Conservation (phyloP, 1,284 basidiomycete genomes). For the Ganoderma multipileum region DNA sequence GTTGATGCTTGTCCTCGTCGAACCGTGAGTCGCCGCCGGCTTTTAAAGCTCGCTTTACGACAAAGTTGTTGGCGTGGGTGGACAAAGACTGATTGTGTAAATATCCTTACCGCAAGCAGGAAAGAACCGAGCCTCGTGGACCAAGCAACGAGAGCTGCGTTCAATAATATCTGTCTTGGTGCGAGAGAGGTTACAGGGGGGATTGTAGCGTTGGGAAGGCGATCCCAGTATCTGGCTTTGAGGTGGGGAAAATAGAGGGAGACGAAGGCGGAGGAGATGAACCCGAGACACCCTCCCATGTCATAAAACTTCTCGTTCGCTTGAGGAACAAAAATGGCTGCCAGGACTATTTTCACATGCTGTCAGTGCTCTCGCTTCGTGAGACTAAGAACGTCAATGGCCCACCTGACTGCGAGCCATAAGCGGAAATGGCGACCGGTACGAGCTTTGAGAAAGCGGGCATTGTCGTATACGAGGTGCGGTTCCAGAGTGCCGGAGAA, state of each 20-base stretch:
- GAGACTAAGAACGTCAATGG: not conserved
- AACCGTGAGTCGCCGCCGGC: slow-evolving; percentile 71
- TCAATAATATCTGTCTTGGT: slow-evolving; percentile 66
- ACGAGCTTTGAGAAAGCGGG: slow-evolving; percentile 47
- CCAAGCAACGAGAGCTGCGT: slow-evolving; percentile 65
- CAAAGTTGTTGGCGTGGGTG: not conserved
- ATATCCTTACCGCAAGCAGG: slow-evolving; percentile 55
- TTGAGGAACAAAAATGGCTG: slow-evolving; percentile 61
- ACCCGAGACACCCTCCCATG: slow-evolving; percentile 69
- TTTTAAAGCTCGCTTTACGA: slow-evolving; percentile 50
- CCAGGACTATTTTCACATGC: slow-evolving; percentile 46
- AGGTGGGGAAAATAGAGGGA: slow-evolving; percentile 69
- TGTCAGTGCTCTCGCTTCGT: not conserved
- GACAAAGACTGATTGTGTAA: not conserved
- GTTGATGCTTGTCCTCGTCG: slow-evolving; percentile 70
- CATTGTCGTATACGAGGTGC: slow-evolving; percentile 34
- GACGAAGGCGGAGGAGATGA: slow-evolving; percentile 65
- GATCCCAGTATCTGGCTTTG: slow-evolving; percentile 53
- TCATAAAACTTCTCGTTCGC: slow-evolving; percentile 66
- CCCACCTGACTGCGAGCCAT: slow-evolving; percentile 47
- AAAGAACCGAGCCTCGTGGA: slow-evolving; percentile 68
- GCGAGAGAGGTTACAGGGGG: slow-evolving; percentile 59
- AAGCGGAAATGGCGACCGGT: slow-evolving; percentile 45
- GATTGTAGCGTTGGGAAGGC: slow-evolving; percentile 42
- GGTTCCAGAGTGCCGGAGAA: not conserved